These are phyloP conservation scores for Russula sp. DNA, from an alignment of 768 basidiomycete genomes.

Conservation along the genomic window DNA sequence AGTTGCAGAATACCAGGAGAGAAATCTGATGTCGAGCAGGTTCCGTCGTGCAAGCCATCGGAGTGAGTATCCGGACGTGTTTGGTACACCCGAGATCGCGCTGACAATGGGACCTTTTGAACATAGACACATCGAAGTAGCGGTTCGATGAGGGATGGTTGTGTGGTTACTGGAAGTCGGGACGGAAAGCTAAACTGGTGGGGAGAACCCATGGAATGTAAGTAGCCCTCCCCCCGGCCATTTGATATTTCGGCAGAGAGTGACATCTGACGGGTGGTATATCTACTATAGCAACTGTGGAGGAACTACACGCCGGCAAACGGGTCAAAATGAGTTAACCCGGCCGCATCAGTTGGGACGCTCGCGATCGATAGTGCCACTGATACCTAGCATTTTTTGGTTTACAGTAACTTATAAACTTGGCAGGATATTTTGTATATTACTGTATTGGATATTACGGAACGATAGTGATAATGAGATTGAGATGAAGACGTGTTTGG, in stretches of 20 bases:
- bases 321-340: constrained; percentile 19
- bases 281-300: constrained; percentile 2
- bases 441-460: constrained; percentile 17
- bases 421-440: background rate
- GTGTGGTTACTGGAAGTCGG: constrained; percentile 21
- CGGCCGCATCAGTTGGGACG: constrained; percentile 6
- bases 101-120: background rate
- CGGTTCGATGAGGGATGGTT: background rate
- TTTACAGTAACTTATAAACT: constrained; percentile 21
- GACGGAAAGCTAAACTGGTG: constrained; percentile 24
- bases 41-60: constrained; percentile 19
- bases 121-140: constrained; percentile 6
- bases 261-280: background rate
- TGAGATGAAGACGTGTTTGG: background rate
- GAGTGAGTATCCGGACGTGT: constrained; percentile 1
- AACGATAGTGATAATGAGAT: background rate
- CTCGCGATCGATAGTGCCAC: background rate
- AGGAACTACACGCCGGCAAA: constrained; percentile 13
- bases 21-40: constrained; percentile 10
- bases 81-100: background rate
- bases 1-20: background rate
- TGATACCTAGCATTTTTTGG: background rate
- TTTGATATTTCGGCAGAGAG: background rate
- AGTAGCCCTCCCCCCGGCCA: background rate
- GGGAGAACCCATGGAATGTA: constrained; percentile 16